Percentiles rank a stretch among this genome's conserved stretches.
phyloP scores from a whole-genome alignment of 306 rosid genomes.

The Prinsepia uniflora region DNA sequence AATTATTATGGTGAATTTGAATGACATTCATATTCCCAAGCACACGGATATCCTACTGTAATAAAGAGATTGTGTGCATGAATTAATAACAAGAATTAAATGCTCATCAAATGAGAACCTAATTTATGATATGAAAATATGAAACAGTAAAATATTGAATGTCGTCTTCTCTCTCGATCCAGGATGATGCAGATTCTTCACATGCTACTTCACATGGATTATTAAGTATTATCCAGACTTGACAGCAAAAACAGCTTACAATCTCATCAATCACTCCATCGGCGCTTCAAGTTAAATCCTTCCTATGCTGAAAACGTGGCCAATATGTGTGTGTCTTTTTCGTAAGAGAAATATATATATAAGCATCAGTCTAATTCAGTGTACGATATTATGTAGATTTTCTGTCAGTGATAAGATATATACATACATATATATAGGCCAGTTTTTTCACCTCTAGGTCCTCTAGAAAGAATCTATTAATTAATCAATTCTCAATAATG shows the following conservation, averaged over 20 bases:
- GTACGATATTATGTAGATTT: not conserved
- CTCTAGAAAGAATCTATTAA: not conserved
- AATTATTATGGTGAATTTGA: not conserved
- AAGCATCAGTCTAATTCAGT: not conserved
- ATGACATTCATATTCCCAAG: slow-evolving; percentile 1
- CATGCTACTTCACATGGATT: slow-evolving; percentile 30
- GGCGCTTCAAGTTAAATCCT: not conserved
- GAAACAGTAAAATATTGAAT: not conserved
- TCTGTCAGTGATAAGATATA: not conserved
- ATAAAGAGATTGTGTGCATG: not conserved
- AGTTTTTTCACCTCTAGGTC: not conserved
- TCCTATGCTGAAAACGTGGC: not conserved
- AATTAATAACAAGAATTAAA: slow-evolving; percentile 9
- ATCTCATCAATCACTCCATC: not conserved
- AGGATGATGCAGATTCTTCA: slow-evolving; percentile 14
- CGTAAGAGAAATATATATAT: not conserved
- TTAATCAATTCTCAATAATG: not conserved
- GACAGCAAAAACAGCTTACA: slow-evolving; percentile 3
- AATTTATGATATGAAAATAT: not conserved
- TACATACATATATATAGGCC: not conserved
- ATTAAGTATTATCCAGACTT: not conserved
- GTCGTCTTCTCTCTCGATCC: not conserved
- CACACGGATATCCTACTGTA: not conserved
- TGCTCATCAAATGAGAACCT: not conserved
- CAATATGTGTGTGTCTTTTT: not conserved